Evolutionary conservation across 139 green algal species (phyloP), one percentile per base, ranked within the genome.

Genomic region (Auxenochlorella pyrenoidosa): DNA sequence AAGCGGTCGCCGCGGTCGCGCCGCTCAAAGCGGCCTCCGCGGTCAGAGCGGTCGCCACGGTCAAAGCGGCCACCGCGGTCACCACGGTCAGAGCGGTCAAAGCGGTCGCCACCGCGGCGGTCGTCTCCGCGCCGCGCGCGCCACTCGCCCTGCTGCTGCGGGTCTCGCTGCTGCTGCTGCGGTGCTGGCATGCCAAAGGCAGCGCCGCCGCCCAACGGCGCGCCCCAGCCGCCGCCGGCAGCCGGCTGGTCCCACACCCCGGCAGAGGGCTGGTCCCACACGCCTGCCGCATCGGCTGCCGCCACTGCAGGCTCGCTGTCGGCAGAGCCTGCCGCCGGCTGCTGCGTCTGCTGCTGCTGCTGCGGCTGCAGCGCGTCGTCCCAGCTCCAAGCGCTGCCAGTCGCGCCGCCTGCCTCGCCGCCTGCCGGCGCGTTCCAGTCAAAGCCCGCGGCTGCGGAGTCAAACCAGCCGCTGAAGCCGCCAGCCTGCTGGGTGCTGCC

Each of bases 361-460:
- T 41, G 65, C 5, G 65, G 77, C 77, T 34, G 24, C 77, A 70
- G n/a, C 28, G 75, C 75, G 30, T 41, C 77, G 32, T 68, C 77
- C 77, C 77, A 83, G 77, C 77, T 83, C 77, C 77, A 83, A 32
- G 26, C 30, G 75, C 75, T 65, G 75, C 26, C 75, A 65, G 43
- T 44, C 10, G 44, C 75, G 22, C 26, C 43, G 12, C 24, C 75
- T 28, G 75, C 26, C 8, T 3, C 75, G 30, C 22, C 75, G 19
- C 30, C 77, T 32, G 77, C 51, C 18, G 51, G 32, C 32, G 32
- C 44, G 1, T 22, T 51, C 6, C 18, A 28, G 51, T 47, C 77
- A 70, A 83, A 70, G 10, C 30, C 51, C 41, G 47, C 47, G 10
- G 77, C 77, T 19, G 77, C 77, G 12, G 47, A 32, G 51, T 83